These are phyloP conservation scores for Carex myosuroides DNA, from an alignment of 176 grass and related monocot genomes.

Conservation along the genomic window DNA sequence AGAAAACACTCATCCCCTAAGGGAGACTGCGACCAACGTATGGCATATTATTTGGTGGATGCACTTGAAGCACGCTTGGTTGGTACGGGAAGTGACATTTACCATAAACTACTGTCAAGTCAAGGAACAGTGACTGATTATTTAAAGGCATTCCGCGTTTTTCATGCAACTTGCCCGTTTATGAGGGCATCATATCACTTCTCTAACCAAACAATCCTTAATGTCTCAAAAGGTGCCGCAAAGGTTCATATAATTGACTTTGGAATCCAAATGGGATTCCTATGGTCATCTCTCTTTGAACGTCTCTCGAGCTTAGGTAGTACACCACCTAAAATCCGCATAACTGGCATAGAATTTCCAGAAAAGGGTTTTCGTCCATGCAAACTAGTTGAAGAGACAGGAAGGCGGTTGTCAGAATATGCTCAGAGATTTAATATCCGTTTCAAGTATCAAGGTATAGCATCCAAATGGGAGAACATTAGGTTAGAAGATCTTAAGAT, in stretches of 20 bases:
- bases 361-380: conserved; percentile 31
- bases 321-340: conserved; percentile 25
- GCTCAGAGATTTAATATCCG: conserved; percentile 30
- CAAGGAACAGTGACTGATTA: conserved; percentile 26
- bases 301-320: no score
- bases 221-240: no score
- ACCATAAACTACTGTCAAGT: conserved; percentile 33
- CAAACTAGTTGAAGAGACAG: conserved; percentile 33
- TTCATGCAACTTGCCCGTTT: conserved; percentile 44
- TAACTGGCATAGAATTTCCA: conserved; percentile 36
- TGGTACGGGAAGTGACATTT: conserved; percentile 38
- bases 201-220: no score
- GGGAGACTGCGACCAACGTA: conserved; percentile 43
- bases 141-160: conserved; percentile 39
- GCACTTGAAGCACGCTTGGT: conserved; percentile 33
- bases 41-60: conserved; percentile 37
- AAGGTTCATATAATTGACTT: no score
- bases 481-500: conserved; percentile 27
- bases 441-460: conserved; percentile 34
- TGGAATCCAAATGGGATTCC: no score
- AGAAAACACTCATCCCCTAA: conserved; percentile 31
- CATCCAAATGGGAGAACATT: conserved; percentile 36
- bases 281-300: no score
- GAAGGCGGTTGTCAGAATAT: conserved; percentile 31
- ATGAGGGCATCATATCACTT: conserved; percentile 5